These are phyloP conservation scores for Hymenoscyphus linearis DNA, from an alignment of 2,329 filamentous ascomycete genomes.

Conservation along the genomic window DNA sequence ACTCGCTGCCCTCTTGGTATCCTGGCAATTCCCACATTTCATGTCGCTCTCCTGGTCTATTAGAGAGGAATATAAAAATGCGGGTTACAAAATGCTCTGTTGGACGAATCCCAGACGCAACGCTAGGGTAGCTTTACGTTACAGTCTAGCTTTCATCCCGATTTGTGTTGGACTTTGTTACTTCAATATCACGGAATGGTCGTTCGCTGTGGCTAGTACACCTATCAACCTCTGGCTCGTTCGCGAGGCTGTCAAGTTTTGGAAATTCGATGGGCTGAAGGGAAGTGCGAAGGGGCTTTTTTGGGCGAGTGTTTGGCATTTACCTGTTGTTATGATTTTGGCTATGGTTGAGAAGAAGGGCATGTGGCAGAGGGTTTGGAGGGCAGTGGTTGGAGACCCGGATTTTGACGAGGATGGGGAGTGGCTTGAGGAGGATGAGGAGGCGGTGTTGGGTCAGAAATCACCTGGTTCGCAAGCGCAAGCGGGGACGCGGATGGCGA, in stretches of 20 bases:
- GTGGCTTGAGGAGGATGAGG: conserved; percentile 48
- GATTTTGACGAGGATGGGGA: conserved; percentile 52
- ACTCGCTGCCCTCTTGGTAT: conserved; percentile 75
- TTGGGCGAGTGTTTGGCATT: conserved; percentile 97
- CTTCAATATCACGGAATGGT: conserved; percentile 76
- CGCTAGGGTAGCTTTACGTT: conserved; percentile 79
- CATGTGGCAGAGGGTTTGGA: conserved; percentile 79
- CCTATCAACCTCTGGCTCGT: conserved; percentile 83
- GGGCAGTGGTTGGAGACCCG: conserved; percentile 54
- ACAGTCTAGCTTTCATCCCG: conserved; percentile 80
- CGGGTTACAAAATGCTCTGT: conserved; percentile 66
- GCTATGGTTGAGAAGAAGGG: conserved; percentile 93
- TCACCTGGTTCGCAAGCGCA: not conserved
- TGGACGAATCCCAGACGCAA: conserved; percentile 87
- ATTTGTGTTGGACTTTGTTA: conserved; percentile 78
- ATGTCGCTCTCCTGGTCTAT: conserved; percentile 89
- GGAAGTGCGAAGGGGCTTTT: conserved; percentile 82
- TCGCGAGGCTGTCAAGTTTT: conserved; percentile 75
- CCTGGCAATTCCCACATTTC: conserved; percentile 98
- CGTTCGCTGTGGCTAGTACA: conserved; percentile 74
- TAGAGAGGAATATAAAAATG: conserved; percentile 77
- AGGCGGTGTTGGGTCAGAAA: conserved; percentile 30
- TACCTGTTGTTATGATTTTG: conserved; percentile 83
- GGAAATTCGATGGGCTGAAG: conserved; percentile 68
- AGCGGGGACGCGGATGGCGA: conserved; percentile 9